Conservation (phyloP, 257 asterid species). For the Nicotiana attenuata region DNA sequence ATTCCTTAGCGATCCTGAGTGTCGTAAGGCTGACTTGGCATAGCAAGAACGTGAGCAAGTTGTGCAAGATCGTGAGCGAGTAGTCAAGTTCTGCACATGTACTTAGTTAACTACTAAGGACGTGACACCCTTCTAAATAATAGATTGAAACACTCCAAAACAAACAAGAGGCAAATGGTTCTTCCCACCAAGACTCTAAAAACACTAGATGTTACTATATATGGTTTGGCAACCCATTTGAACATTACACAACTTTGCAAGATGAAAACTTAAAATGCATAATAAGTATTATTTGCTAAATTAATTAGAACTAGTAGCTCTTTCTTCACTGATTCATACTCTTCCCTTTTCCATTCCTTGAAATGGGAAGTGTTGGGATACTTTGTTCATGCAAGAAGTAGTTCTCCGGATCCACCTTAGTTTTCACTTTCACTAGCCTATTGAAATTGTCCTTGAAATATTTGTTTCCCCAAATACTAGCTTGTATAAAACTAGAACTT, state of each 20-base stretch:
- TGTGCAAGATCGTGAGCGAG: too few relatives aligned
- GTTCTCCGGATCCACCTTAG: conserved; percentile 55
- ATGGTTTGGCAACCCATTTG: neutral
- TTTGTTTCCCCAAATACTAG: conserved; percentile 52
- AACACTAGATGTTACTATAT: neutral
- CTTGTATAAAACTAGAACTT: conserved; percentile 28
- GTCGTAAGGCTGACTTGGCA: too few relatives aligned
- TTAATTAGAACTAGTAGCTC: neutral
- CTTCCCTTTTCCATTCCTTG: conserved; percentile 10
- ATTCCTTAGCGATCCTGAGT: too few relatives aligned
- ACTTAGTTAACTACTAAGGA: too few relatives aligned
- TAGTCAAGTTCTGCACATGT: too few relatives aligned
- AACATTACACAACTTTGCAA: neutral
- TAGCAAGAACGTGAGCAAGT: too few relatives aligned
- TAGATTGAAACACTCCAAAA: neutral
- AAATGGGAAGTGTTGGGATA: conserved; percentile 45
- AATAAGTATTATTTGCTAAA: neutral
- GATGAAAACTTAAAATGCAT: neutral
- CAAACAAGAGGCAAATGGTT: neutral
- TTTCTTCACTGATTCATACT: conserved; percentile 24
- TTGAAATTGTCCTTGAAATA: conserved; percentile 52
- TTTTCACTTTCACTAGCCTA: conserved; percentile 49
- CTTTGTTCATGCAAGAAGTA: conserved; percentile 73
- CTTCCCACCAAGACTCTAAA: neutral
- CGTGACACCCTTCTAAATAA: neutral